Evolutionary conservation across 257 asterid species (phyloP).

Genomic region (Oldenlandia corymbosa): DNA sequence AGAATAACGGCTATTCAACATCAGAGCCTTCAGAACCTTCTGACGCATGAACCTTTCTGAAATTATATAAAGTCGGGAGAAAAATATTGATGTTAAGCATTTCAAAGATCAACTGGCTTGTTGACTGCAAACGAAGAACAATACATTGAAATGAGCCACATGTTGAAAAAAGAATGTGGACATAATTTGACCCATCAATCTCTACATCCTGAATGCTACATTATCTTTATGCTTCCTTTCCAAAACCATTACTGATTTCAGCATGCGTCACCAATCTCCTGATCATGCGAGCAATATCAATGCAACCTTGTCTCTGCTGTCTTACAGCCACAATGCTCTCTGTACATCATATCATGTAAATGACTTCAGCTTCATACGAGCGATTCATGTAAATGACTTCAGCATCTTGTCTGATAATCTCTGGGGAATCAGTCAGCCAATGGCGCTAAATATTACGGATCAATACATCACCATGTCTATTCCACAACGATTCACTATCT

Average conservation of each 20-base stretch:
- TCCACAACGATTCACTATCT: neutral
- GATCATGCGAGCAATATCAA: neutral
- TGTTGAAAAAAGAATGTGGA: neutral
- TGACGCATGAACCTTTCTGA: neutral
- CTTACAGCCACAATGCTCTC: neutral
- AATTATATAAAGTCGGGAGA: neutral
- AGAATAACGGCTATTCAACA: neutral
- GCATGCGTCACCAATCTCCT: neutral
- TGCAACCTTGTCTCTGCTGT: neutral
- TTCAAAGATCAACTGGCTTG: neutral
- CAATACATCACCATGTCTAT: neutral
- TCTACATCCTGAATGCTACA: neutral
- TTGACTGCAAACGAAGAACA: neutral
- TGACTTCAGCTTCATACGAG: too few relatives aligned
- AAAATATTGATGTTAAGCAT: too few relatives aligned
- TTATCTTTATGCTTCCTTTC: neutral
- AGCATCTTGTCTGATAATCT: neutral
- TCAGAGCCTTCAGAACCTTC: too few relatives aligned
- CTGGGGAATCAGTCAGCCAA: neutral
- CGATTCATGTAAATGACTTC: too few relatives aligned
- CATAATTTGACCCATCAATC: neutral
- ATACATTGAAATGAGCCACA: neutral
- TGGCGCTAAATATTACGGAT: neutral
- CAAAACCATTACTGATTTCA: neutral
- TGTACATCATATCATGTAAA: too few relatives aligned